phyloP scores from a whole-genome alignment of 192 early-diverging fungal genomes.

The Dissophora ornata region DNA sequence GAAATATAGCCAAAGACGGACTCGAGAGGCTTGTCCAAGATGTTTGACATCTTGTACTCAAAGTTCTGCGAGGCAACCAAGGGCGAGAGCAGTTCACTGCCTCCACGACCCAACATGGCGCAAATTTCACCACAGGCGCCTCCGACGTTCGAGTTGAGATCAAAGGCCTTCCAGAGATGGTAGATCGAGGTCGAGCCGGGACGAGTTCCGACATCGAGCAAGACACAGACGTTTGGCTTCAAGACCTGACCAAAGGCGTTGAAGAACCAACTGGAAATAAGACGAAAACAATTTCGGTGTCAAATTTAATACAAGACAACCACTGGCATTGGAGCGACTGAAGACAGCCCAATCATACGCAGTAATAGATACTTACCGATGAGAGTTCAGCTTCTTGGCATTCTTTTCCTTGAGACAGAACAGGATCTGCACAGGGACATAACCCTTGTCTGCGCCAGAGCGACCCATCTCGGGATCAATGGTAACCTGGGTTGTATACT shows the following conservation, averaged over 20 bases:
- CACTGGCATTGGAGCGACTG: not conserved
- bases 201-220: conserved; percentile 74
- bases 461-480: conserved; percentile 81
- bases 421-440: conserved; percentile 81
- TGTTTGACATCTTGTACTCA: conserved; percentile 80
- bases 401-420: conserved; percentile 96
- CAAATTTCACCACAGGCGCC: conserved; percentile 77
- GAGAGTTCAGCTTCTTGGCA: conserved; percentile 90
- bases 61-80: conserved; percentile 75
- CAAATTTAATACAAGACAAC: not conserved
- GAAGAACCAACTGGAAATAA: conserved; percentile 69
- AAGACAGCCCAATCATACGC: not conserved
- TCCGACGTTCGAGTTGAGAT: conserved; percentile 67
- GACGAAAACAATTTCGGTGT: not conserved
- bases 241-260: conserved; percentile 71
- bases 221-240: conserved; percentile 69
- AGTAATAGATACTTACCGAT: conserved; percentile 69
- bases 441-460: conserved; percentile 70
- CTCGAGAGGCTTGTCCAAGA: conserved; percentile 77
- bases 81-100: conserved; percentile 63
- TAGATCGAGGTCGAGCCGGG: conserved; percentile 72
- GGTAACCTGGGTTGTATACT: conserved; percentile 83
- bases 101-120: conserved; percentile 63
- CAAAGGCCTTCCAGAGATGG: conserved; percentile 75
- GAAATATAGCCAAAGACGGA: conserved; percentile 90